Evolutionary conservation across 305 asterid genomes (phyloP).

Genomic region (Rubia peregrina): DNA sequence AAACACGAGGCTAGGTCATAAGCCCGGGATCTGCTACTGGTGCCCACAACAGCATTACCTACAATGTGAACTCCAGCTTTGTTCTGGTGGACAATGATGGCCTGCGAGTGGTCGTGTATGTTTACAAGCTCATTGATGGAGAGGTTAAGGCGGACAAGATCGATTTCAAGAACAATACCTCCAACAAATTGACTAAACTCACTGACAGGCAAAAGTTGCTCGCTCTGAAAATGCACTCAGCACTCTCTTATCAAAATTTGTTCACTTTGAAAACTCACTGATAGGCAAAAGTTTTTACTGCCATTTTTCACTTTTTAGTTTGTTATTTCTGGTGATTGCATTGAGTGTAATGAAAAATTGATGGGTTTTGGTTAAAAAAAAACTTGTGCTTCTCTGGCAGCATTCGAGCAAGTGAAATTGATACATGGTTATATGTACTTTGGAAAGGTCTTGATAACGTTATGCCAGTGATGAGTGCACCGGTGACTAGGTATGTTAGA

Average conservation of each 20-base stretch:
- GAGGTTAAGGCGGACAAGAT: constrained; percentile 98
- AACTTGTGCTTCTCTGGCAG: constrained; percentile 73
- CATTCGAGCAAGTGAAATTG: constrained; percentile 79
- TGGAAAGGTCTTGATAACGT: constrained; percentile 66
- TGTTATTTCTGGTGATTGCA: background rate
- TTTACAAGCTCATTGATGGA: constrained; percentile 91
- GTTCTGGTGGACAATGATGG: constrained; percentile 98
- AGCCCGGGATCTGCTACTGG: constrained; percentile 99
- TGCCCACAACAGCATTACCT: constrained; percentile 93
- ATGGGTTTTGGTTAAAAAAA: background rate
- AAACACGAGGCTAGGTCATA: constrained; percentile 94
- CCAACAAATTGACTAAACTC: background rate
- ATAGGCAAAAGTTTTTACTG: background rate
- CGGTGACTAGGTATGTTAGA: no score
- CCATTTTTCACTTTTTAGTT: background rate
- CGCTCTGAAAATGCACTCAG: background rate
- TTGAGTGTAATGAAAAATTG: background rate
- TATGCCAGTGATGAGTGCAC: no score
- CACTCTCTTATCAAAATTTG: background rate
- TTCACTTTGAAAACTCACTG: no score
- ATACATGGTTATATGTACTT: constrained; percentile 61
- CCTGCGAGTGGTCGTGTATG: constrained; percentile 88
- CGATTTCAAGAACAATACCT: constrained; percentile 79
- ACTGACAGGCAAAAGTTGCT: constrained; percentile 2
- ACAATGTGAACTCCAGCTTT: constrained; percentile 93